These are phyloP conservation scores for Solanum rostratum DNA, from an alignment of 257 asterid genomes.

Conservation along the genomic window DNA sequence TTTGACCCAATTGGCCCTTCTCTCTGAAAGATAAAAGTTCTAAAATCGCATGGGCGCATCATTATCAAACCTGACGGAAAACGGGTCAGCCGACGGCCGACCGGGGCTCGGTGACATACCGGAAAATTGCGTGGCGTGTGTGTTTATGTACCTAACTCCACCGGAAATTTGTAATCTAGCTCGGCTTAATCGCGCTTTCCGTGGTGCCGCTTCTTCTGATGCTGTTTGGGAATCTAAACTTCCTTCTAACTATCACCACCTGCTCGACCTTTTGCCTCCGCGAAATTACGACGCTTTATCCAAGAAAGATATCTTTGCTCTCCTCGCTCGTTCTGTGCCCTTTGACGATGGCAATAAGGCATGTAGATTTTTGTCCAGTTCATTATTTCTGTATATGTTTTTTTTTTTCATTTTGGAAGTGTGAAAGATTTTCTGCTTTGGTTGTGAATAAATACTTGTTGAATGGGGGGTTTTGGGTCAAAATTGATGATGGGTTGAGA, in stretches of 20 bases:
- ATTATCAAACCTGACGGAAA: slow-evolving; percentile 65
- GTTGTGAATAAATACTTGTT: neutral
- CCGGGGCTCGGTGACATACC: slow-evolving; percentile 97
- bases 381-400: neutral
- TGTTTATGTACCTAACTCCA: slow-evolving; percentile 69
- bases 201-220: slow-evolving; percentile 96
- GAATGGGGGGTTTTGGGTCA: neutral
- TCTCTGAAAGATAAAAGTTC: neutral
- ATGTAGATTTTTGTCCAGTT: neutral
- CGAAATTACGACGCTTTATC: slow-evolving; percentile 20
- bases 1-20: neutral
- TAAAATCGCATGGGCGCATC: slow-evolving; percentile 67
- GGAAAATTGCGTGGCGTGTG: slow-evolving; percentile 93
- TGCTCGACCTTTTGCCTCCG: slow-evolving; percentile 46
- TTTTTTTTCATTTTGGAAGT: neutral
- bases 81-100: slow-evolving; percentile 47
- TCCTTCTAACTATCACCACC: slow-evolving; percentile 63
- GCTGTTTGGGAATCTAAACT: slow-evolving; percentile 96
- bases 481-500: neutral
- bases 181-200: slow-evolving; percentile 91
- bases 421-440: neutral
- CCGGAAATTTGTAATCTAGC: slow-evolving; percentile 97
- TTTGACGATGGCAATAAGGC: slow-evolving; percentile 77
- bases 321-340: slow-evolving; percentile 63
- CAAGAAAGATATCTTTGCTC: slow-evolving; percentile 74